These are phyloP conservation scores for Saussurea involucrata DNA, from an alignment of 129 eudicot genomes.

Conservation along the genomic window DNA sequence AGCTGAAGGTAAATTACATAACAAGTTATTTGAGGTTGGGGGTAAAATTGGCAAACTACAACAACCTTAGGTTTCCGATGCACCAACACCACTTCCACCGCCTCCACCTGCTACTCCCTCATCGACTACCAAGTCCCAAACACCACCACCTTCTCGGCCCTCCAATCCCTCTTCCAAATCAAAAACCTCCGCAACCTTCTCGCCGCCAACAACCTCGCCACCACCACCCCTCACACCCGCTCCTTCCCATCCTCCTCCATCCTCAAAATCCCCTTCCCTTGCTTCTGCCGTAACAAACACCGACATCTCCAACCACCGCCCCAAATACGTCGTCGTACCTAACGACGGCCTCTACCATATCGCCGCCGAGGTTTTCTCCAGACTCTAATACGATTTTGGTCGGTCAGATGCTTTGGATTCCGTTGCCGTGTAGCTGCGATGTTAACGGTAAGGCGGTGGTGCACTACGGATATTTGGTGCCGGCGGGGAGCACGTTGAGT, in stretches of 20 bases:
- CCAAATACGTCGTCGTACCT: constrained; percentile 52
- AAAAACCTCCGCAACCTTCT: constrained; percentile 43
- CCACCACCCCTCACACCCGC: constrained; percentile 20
- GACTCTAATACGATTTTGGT: constrained; percentile 29
- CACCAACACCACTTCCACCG: constrained; percentile 21
- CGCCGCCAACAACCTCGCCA: constrained; percentile 66
- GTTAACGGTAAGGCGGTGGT: constrained; percentile 60
- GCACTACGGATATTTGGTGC: constrained; percentile 66
- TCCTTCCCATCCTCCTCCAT: constrained; percentile 26
- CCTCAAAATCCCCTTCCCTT: constrained; percentile 76
- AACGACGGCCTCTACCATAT: constrained; percentile 57
- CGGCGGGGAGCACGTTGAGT: constrained; percentile 32
- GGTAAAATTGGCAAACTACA: no score
- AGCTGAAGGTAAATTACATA: no score
- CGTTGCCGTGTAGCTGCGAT: constrained; percentile 93
- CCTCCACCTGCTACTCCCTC: constrained; percentile 45
- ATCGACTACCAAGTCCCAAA: constrained; percentile 67
- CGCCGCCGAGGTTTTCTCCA: constrained; percentile 60
- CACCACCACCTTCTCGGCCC: constrained; percentile 57
- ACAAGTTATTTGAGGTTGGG: no score
- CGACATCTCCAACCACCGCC: constrained; percentile 56
- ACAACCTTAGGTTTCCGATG: constrained; percentile 42
- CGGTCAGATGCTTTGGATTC: constrained; percentile 64
- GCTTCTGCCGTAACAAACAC: constrained; percentile 59
- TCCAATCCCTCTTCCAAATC: constrained; percentile 48